phyloP scores from a whole-genome alignment of 768 basidiomycete species.

The Agrocybe pediades region DNA sequence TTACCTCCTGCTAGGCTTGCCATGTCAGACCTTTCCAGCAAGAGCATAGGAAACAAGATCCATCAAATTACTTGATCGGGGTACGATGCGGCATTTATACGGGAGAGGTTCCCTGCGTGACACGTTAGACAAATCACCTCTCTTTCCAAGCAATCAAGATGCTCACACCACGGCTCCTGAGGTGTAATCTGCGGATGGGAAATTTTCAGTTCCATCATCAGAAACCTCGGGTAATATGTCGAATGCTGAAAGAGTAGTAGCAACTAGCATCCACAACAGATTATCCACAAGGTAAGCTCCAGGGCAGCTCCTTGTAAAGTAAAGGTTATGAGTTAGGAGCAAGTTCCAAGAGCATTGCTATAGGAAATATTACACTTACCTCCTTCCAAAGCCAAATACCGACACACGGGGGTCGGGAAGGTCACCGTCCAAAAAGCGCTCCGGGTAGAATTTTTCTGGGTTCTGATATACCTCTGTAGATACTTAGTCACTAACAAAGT shows the following conservation, averaged over 20 bases:
- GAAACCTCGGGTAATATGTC: not conserved
- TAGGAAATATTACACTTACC: not conserved
- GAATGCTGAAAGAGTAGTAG: not conserved
- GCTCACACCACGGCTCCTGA: not conserved
- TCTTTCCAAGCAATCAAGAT: no score
- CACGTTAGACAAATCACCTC: no score
- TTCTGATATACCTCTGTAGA: not conserved
- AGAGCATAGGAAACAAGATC: no score
- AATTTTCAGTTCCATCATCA: not conserved
- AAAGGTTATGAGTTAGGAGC: no score
- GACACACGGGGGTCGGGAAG: not conserved
- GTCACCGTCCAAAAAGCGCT: not conserved
- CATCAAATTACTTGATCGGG: no score
- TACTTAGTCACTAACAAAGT: not conserved
- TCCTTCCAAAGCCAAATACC: conserved; percentile 1
- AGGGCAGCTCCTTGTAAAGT: not conserved
- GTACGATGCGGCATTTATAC: no score
- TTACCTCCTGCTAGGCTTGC: no score
- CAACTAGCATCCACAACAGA: conserved; percentile 2
- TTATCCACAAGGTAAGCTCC: conserved; percentile 2
- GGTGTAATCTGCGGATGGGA: not conserved
- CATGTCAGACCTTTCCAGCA: no score
- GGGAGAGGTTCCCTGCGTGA: no score
- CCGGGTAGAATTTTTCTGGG: not conserved
- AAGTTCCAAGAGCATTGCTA: not conserved